Conservation (phyloP, 495 filamentous ascomycete species). For the Penicillium lividum region DNA sequence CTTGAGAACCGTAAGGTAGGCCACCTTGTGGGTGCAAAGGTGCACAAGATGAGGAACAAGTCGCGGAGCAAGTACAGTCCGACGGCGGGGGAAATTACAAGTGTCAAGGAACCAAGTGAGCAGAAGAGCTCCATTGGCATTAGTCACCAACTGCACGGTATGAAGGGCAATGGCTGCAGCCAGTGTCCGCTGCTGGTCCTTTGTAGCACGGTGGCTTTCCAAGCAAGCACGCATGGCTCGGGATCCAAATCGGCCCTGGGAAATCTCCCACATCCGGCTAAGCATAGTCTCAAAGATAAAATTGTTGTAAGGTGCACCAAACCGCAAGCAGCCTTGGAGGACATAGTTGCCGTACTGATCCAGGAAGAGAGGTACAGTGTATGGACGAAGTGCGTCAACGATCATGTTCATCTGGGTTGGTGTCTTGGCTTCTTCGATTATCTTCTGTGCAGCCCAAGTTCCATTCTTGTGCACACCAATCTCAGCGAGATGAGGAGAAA, state of each 20-base stretch:
- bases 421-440: slow-evolving; percentile 91
- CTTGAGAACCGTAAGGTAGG: slow-evolving; percentile 95
- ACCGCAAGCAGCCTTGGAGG: slow-evolving; percentile 91
- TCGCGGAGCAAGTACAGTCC: slow-evolving; percentile 87
- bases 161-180: slow-evolving; percentile 93
- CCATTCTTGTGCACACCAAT: slow-evolving; percentile 99
- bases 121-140: slow-evolving; percentile 90
- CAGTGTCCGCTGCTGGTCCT: slow-evolving; percentile 93
- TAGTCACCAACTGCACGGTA: slow-evolving; percentile 94
- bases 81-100: slow-evolving; percentile 89
- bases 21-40: slow-evolving; percentile 97
- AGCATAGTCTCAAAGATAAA: slow-evolving; percentile 99
- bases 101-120: slow-evolving; percentile 99
- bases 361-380: slow-evolving; percentile 86
- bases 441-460: slow-evolving; percentile 99
- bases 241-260: slow-evolving; percentile 91
- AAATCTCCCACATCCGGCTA: slow-evolving; percentile 89
- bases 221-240: slow-evolving; percentile 95
- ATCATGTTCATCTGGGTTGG: slow-evolving; percentile 82
- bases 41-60: slow-evolving; percentile 96
- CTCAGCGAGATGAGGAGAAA: slow-evolving; percentile 89
- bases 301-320: slow-evolving; percentile 83
- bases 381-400: slow-evolving; percentile 77
- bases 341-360: slow-evolving; percentile 99
- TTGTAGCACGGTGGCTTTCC: slow-evolving; percentile 92